These are phyloP conservation scores for Ustilago xerochloae DNA, from an alignment of 1,284 basidiomycete species.

Conservation along the genomic window DNA sequence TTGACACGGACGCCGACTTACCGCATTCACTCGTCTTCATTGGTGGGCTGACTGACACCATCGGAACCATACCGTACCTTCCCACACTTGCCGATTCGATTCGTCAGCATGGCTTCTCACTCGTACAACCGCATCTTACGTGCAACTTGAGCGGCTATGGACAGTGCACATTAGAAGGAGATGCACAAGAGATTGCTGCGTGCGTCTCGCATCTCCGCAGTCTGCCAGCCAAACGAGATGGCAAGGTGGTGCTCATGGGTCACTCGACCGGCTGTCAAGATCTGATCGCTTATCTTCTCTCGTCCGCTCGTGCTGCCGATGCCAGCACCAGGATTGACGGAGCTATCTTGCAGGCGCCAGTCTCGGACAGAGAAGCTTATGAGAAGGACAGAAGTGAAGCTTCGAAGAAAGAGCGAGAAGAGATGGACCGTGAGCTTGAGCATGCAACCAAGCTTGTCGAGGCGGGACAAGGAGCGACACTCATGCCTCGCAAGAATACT, in stretches of 20 bases:
- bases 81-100: conserved; percentile 32
- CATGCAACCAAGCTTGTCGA: conserved; percentile 24
- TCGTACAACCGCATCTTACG: conserved; percentile 57
- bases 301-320: background rate
- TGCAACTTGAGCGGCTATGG: conserved; percentile 62
- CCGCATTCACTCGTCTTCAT: conserved; percentile 57
- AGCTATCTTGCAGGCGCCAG: conserved; percentile 64
- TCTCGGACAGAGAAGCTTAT: conserved; percentile 61
- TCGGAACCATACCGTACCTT: conserved; percentile 59
- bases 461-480: conserved; percentile 8
- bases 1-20: conserved; percentile 46
- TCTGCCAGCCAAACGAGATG: conserved; percentile 11
- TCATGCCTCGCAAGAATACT: conserved; percentile 27
- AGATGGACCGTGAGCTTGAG: conserved; percentile 26
- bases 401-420: background rate
- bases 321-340: conserved; percentile 36
- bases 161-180: conserved; percentile 55
- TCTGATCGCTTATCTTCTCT: conserved; percentile 50
- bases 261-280: conserved; percentile 67
- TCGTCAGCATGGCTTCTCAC: conserved; percentile 35
- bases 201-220: conserved; percentile 45
- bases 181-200: conserved; percentile 58
- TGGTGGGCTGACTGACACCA: conserved; percentile 59
- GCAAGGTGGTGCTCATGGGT: conserved; percentile 61
- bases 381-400: conserved; percentile 11